Evolutionary conservation across 2,329 filamentous ascomycete genomes (phyloP), one percentile per base, ranked within the genome.

Genomic region (Colletotrichum sp.): DNA sequence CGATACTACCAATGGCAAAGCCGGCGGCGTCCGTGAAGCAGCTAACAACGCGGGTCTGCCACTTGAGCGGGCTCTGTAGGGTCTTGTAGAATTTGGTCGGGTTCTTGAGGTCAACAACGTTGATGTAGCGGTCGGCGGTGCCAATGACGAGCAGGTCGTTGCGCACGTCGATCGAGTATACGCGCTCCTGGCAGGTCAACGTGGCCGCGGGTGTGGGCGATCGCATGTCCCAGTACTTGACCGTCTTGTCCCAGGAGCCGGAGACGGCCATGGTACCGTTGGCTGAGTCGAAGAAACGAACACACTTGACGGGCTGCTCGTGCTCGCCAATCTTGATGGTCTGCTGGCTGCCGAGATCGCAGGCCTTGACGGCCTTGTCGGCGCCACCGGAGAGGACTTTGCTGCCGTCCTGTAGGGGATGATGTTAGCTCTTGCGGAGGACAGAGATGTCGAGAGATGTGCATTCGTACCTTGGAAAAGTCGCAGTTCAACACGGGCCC

Each of bases 71-170:
- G 82, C 95, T 98, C 86, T 98, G 95, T 67, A 98, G 91, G 12
- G 95, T 96, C 90, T 99, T 99, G 91, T 98, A 98, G 86, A 98
- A 95, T 81, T 95, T 95, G 69, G 92, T 92, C 6, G 97, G 97
- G 77, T 98, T 94, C 83, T 94, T 93, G 71, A 99, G 91, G 86
- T 98, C 96, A 86, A 99, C 90, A 78, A 99, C 94, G 84, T 99
- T 96, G 89, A 99, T 98, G 86, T 98, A 98, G 77, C 97, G 93
- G 83, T 99, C 97, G 15, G 97, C 97, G 1, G 96, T 99, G 77
- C 95, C 97, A 73, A 98, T 89, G 24, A 99, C 97, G 57, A 98
- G 91, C 67, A 99, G 90, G 81, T 97, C 94, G 83, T 96, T 94
- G 82, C 94, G 94, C 66, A 98, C 94, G 80, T 99, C 96, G 93